Evolutionary conservation across 1,139 yeast species (phyloP).

Genomic region (Casaregolazyma lundiana): DNA sequence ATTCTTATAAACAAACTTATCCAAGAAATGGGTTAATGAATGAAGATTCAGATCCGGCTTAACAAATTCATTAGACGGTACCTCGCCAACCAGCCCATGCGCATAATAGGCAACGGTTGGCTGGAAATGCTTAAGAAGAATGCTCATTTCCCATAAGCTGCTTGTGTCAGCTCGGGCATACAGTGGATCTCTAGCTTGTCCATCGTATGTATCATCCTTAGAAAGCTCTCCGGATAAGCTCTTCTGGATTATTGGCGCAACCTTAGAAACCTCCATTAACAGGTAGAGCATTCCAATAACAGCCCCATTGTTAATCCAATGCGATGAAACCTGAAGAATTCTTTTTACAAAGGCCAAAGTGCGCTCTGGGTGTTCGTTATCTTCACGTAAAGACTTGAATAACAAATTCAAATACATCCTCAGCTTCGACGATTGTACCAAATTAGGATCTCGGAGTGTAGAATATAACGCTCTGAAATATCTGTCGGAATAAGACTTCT

Average conservation of each 20-base stretch:
- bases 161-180: constrained; percentile 77
- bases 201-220: constrained; percentile 56
- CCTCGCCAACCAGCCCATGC: constrained; percentile 73
- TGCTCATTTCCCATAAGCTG: constrained; percentile 80
- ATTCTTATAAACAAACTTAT: constrained; percentile 90
- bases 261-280: constrained; percentile 59
- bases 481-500: constrained; percentile 49
- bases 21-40: constrained; percentile 85
- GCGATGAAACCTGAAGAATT: constrained; percentile 74
- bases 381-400: constrained; percentile 77
- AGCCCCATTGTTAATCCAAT: constrained; percentile 87
- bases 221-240: constrained; percentile 30
- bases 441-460: constrained; percentile 78
- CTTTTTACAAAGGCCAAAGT: constrained; percentile 90
- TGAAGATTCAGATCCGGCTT: constrained; percentile 90
- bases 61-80: constrained; percentile 59
- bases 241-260: constrained; percentile 48
- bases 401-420: constrained; percentile 74
- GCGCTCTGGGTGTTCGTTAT: constrained; percentile 51
- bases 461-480: constrained; percentile 88
- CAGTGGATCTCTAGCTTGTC: constrained; percentile 86
- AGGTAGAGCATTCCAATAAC: constrained; percentile 85
- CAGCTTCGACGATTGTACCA: constrained; percentile 79
- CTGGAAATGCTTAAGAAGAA: constrained; percentile 76
- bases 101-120: constrained; percentile 90